Conservation (phyloP, 2,329 filamentous ascomycete species). For the Neofusicoccum sp. region DNA sequence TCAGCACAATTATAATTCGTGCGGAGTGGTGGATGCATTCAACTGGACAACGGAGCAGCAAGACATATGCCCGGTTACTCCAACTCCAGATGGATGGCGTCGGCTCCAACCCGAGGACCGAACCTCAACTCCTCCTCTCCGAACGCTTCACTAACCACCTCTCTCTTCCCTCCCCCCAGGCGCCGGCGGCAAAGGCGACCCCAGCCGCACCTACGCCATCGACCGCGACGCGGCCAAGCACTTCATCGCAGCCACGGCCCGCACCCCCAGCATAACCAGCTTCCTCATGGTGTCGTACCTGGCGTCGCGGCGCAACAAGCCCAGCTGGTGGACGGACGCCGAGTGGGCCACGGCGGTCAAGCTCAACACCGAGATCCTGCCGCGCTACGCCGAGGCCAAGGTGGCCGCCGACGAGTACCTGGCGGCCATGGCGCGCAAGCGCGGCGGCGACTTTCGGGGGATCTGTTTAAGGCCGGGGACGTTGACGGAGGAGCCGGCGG, state of each 20-base stretch:
- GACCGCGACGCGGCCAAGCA: slow-evolving; percentile 56
- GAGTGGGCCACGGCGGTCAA: slow-evolving; percentile 47
- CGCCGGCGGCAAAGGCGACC: slow-evolving; percentile 56
- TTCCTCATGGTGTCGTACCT: slow-evolving; percentile 57
- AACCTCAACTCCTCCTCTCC: neutral
- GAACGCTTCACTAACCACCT: neutral
- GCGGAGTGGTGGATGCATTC: too few species aligned
- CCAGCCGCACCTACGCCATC: slow-evolving; percentile 50
- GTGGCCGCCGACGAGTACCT: slow-evolving; percentile 57
- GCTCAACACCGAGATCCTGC: slow-evolving; percentile 49
- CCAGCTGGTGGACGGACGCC: slow-evolving; percentile 52
- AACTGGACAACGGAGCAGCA: too few species aligned
- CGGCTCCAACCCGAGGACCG: too few species aligned
- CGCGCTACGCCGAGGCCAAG: slow-evolving; percentile 55
- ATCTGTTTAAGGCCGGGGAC: slow-evolving; percentile 53
- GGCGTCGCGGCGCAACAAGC: slow-evolving; percentile 47
- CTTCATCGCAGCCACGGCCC: slow-evolving; percentile 51
- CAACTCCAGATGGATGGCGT: too few species aligned
- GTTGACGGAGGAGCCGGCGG: slow-evolving; percentile 47
- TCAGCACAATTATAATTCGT: too few species aligned
- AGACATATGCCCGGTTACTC: too few species aligned
- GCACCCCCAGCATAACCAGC: slow-evolving; percentile 48
- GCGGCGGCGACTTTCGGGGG: slow-evolving; percentile 43
- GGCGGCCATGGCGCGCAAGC: slow-evolving; percentile 41
- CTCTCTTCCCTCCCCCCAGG: slow-evolving; percentile 33